Evolutionary conservation across 169 alveolate genomes (phyloP), one percentile per base, ranked within the genome.

Genomic region (Eimeria acervulina): DNA sequence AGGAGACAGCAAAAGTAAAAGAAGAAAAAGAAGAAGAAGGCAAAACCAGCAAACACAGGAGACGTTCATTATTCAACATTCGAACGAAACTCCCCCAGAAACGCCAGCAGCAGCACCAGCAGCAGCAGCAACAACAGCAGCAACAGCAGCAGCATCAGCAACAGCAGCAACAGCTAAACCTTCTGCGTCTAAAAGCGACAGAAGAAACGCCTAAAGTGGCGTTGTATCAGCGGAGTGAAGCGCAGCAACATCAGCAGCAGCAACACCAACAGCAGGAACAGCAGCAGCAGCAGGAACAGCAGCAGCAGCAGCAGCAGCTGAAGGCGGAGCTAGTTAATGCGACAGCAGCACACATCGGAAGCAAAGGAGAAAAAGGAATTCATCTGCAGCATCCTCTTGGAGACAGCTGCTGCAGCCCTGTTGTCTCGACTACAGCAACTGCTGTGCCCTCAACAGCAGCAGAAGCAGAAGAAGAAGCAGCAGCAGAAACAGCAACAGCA

Each of bases 291-390:
- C 87, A 33, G 31, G 8, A 12, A 31, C 87, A 7, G 87, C 87
- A 76, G 87, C 87, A 76, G 87, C 87, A 74, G 87, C 87, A 74
- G 87, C 87, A 74, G 87, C 47, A 74, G 59, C 28, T 33, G 87
- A 38, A 76, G 87, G 33, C 19, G 21, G 80, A 33, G 38, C 17
- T 33, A 13, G 42, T 23, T 28, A 10, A 23, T 28, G 44, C 80
- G 6, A 19, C 80, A 68, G 80, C 80, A 68, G 80, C 80, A 68
- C 38, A 31, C 44, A 31, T 68, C 44, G 12, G 87, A 55, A 76
- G 61, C 61, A 76, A 40, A 33, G 87, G 47, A 33, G 87, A 38
- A 10, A 76, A 19, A 33, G 61, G 33, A 44, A 7, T 15, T 17
- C 59, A 31, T 38, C 61, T 76, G 33, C 47, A 10, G 12, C 87